Percentiles rank a stretch among this genome's conserved stretches.
Conservation (phyloP, 2,329 filamentous ascomycete species). For the Microcera coccophila region DNA sequence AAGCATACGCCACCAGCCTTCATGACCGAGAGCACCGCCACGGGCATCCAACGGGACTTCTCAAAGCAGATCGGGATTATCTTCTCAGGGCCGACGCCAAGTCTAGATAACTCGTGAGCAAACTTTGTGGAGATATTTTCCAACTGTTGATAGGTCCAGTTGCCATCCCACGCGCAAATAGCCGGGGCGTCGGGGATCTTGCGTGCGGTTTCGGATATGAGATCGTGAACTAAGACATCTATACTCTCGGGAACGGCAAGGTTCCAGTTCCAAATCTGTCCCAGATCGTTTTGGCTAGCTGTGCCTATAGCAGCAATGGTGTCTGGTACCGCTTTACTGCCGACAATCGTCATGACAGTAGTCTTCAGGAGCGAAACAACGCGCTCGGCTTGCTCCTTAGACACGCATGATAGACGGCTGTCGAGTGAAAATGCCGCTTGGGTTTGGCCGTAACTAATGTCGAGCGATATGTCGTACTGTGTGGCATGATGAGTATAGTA, state of each 20-base stretch:
- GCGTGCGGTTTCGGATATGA: not conserved
- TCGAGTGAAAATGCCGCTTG: no score
- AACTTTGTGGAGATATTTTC: slow-evolving; percentile 4
- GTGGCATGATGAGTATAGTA: no score
- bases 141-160: slow-evolving; percentile 18
- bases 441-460: no score
- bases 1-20: not conserved
- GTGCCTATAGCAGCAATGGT: no score
- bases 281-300: not conserved
- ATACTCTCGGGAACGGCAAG: not conserved
- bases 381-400: no score
- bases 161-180: slow-evolving; percentile 23
- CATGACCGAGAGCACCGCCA: not conserved
- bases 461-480: no score
- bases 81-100: slow-evolving; percentile 4
- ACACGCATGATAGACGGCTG: no score
- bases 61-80: slow-evolving; percentile 13
- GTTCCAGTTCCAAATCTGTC: slow-evolving; percentile 1
- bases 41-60: slow-evolving; percentile 12
- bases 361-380: no score
- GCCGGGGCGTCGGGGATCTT: slow-evolving; percentile 29
- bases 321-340: no score
- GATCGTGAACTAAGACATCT: not conserved
- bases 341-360: no score
- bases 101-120: slow-evolving; percentile 4